Evolutionary conservation across 73 alveolate species (phyloP), one percentile per base, ranked within the genome.

Genomic region (Paramecium caudatum): DNA sequence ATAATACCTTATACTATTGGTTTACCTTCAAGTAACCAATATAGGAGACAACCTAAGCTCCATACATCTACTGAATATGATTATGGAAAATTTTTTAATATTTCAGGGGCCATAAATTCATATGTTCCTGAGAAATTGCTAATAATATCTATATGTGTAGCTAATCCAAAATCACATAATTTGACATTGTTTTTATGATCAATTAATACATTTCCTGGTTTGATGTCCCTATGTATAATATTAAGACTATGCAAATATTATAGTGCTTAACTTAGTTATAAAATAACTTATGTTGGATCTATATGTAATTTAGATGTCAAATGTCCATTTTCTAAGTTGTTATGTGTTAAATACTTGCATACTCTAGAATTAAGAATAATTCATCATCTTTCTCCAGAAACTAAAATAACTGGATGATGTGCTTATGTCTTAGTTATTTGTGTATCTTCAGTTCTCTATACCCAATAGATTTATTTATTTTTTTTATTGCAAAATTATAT

Each of bases 121-220:
- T 63, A 84, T 9, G 93, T 48, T 15, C 94, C 94, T 48, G 69
- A 45, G n/a, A 90, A 90, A 39, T 74, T 74, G 30, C 88, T 74
- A 3, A 74, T 74, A 10, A 74, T 74, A 4, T 45, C 88, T 74
- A 27, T 27, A 8, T 74, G 47, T 6, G 88, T 21, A 16, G 94
- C 87, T 36, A 90, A 83, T 15, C 94, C 94, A 16, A 90, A 90
- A 49, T 90, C 94, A 55, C 94, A 90, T 30, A 90, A 47, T 90
- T 90, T 90, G 2, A 90, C 61, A 48, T 91, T 46, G 13, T 82
- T 45, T 32, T 86, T 36, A 3, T 47, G 46, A 34, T 90, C 90
- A 12, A 91, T 62, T 82, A 92, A 82, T 10, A 93, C 82, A 91
- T 93, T 93, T 37, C 91, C 94, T 80, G 96, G 96, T 82, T 93